Evolutionary conservation across 441 rosid species (phyloP), one percentile per base, ranked within the genome.

Genomic region (Aleurites moluccanus): DNA sequence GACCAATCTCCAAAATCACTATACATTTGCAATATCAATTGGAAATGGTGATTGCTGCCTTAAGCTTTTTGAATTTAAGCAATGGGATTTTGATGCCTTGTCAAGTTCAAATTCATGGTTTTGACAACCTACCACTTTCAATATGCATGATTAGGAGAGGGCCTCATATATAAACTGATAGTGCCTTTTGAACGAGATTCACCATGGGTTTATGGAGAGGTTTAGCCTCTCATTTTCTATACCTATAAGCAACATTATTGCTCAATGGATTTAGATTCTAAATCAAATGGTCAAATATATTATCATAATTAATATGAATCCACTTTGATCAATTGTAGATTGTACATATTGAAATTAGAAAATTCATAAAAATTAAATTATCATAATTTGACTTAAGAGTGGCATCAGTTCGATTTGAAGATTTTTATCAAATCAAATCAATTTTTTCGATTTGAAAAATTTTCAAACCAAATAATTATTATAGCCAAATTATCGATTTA

Each of bases 71-170:
- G n/a, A 45, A 16, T 72, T 72, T 33, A 30, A 21, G 25, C 5
- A 70, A 30, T 16, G 52, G 65, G 28, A 23, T 10, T 18, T 18
- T 6, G 66, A 60, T 60, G 55, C 57, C 30, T 69, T 73, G 47
- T 33, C 47, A n/a, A 9, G n/a, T 68, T 21, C 49, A 42, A 74
- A 15, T 21, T 20, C 28, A 44, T 72, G 67, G 72, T 40, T 6
- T 56, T 16, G 50, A 67, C 67, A 57, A 27, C 33, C 73, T 67
- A 6, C 73, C 73, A 59, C 78, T n/a, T 33, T 16, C 67, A 30
- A 38, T 21, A 1, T 44, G 15, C 1, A 45, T 47, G n/a, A 44
- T 25, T 59, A 33, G 21, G 59, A 74, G 66, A 74, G 33, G 40
- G 55, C 47, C 77, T 44, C 66, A 70, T 14, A 15, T 8, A 11